A percentile compares a stretch with the other conserved stretches of the same genome.
Conservation (phyloP, 768 basidiomycete species). For the Rhizopogon vinicolor region DNA sequence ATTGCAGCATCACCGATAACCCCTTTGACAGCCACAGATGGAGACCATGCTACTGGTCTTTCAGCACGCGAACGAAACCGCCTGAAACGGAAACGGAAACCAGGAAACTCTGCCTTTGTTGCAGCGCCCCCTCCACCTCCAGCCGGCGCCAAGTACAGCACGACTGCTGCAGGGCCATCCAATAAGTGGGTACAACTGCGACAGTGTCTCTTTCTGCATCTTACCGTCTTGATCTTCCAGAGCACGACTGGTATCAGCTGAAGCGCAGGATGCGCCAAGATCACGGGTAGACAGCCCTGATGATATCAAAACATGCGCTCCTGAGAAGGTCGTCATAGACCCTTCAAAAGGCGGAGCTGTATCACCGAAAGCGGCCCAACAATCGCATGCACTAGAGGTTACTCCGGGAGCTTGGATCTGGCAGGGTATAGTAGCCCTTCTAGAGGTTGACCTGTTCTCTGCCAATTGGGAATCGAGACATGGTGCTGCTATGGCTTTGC, state of each 20-base stretch:
- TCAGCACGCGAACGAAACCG: constrained; percentile 93
- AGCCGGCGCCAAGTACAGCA: constrained; percentile 55
- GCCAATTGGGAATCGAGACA: constrained; percentile 92
- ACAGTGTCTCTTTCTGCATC: neutral
- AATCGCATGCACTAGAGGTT: constrained; percentile 75
- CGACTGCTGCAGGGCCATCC: constrained; percentile 51
- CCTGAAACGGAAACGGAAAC: constrained; percentile 91
- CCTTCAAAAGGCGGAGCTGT: constrained; percentile 84
- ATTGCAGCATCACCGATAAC: constrained; percentile 47
- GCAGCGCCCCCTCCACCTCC: constrained; percentile 60
- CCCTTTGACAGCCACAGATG: constrained; percentile 32
- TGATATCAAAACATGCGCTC: constrained; percentile 31
- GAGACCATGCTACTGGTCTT: constrained; percentile 47
- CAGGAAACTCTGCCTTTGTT: constrained; percentile 80
- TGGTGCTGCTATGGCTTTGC: constrained; percentile 86
- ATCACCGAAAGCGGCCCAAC: constrained; percentile 69
- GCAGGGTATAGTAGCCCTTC: constrained; percentile 75
- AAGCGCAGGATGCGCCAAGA: constrained; percentile 44
- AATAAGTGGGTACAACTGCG: constrained; percentile 44
- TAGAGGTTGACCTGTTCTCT: constrained; percentile 82
- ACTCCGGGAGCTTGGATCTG: constrained; percentile 77
- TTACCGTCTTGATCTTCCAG: constrained; percentile 30
- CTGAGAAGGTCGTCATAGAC: constrained; percentile 72
- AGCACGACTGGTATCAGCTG: constrained; percentile 67
- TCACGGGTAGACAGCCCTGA: constrained; percentile 60